Percentiles rank a stretch among this genome's conserved stretches.
Conservation (phyloP, 257 asterid species). For the Datura wrightii region DNA sequence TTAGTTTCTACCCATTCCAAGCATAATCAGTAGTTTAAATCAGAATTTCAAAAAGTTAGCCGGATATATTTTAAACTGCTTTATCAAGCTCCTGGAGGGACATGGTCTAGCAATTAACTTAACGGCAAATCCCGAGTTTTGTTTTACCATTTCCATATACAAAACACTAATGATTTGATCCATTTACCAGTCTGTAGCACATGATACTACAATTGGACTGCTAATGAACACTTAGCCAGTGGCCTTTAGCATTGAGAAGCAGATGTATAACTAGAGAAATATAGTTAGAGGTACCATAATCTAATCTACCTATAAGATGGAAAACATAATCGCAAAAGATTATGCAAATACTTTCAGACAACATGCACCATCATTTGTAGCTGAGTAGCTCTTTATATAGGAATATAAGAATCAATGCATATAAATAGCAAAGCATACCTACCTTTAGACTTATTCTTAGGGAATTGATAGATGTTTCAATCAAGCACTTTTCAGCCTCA, state of each 20-base stretch:
- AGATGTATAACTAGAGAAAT: slow-evolving; percentile 10
- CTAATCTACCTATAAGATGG: background rate
- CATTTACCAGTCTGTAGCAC: background rate
- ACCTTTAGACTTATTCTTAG: slow-evolving; percentile 97
- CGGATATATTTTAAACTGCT: background rate
- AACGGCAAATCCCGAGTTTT: background rate
- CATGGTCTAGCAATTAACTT: background rate
- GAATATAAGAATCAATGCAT: background rate
- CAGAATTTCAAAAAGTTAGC: background rate
- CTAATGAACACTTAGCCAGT: background rate
- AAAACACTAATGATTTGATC: slow-evolving; percentile 19
- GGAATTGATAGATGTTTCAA: slow-evolving; percentile 96
- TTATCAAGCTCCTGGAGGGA: background rate
- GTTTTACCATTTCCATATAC: background rate
- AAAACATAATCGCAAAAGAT: background rate
- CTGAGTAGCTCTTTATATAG: slow-evolving; percentile 5
- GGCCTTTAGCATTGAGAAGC: background rate
- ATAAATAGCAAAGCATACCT: slow-evolving; percentile 27
- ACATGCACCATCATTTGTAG: slow-evolving; percentile 6
- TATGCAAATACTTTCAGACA: background rate
- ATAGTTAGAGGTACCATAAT: slow-evolving; percentile 14
- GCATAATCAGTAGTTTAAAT: background rate
- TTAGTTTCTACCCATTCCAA: background rate
- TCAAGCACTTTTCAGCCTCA: slow-evolving; percentile 97
- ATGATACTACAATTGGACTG: background rate